Conservation (phyloP, 202 grass and related monocot genomes). For the Digitaria exilis region DNA sequence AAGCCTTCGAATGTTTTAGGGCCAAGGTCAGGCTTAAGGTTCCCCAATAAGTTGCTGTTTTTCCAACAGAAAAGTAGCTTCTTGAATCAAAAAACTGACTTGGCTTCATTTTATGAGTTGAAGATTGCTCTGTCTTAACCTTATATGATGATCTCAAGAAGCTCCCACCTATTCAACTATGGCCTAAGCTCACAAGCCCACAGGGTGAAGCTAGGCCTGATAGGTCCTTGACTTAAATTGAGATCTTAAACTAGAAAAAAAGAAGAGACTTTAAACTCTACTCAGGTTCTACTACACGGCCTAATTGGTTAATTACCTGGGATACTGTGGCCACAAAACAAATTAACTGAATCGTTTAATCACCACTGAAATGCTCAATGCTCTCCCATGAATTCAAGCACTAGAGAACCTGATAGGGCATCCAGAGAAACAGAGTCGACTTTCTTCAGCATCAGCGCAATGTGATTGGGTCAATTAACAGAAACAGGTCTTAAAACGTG, state of each 20-base stretch:
- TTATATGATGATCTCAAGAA: constrained; percentile 36
- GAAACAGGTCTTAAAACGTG: constrained; percentile 18
- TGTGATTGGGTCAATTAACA: neutral
- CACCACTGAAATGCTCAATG: neutral
- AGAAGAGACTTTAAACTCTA: neutral
- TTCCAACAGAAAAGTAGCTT: neutral
- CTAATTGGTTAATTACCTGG: constrained; percentile 2
- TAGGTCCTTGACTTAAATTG: neutral
- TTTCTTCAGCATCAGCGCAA: neutral
- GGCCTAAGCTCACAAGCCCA: constrained; percentile 15
- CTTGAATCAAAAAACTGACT: neutral
- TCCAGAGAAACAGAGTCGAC: neutral
- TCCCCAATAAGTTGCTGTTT: neutral
- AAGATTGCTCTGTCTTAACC: neutral
- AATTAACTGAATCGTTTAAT: neutral
- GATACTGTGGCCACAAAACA: neutral
- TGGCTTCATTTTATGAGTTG: neutral
- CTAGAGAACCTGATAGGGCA: constrained; percentile 21
- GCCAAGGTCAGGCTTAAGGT: constrained; percentile 21
- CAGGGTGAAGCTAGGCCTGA: neutral
- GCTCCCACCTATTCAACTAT: neutral
- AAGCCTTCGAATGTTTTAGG: neutral
- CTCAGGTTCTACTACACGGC: neutral
- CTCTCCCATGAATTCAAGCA: constrained; percentile 13
- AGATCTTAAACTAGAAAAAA: neutral